Evolutionary conservation across 345 rosid species (phyloP).

Genomic region (Limnanthes douglasii): DNA sequence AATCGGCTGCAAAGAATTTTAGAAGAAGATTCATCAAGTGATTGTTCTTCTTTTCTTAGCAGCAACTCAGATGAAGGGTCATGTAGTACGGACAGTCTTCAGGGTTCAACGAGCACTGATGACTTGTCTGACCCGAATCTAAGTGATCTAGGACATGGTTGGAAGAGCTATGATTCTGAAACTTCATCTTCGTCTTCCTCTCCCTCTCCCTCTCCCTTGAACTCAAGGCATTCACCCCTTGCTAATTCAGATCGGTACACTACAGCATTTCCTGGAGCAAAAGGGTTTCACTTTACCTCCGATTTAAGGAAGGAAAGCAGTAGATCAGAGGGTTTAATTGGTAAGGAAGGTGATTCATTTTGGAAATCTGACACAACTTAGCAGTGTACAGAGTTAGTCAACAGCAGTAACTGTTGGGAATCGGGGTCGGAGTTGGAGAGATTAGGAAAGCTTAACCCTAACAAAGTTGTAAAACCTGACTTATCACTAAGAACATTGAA

Average conservation of each 20-base stretch:
- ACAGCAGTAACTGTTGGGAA: too few species aligned
- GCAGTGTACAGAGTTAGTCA: too few species aligned
- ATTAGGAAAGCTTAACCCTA: too few species aligned
- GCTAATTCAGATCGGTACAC: constrained; percentile 11
- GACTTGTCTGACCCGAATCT: constrained; percentile 60
- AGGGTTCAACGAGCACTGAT: constrained; percentile 48
- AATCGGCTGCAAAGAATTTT: constrained; percentile 42
- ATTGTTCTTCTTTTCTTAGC: constrained; percentile 67
- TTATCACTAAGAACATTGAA: too few species aligned
- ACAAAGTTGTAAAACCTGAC: too few species aligned
- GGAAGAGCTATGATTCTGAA: constrained; percentile 42
- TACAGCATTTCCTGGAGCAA: constrained; percentile 14
- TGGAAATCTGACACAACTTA: too few species aligned
- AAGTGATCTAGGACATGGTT: constrained; percentile 35
- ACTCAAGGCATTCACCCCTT: constrained; percentile 23
- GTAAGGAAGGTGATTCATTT: too few species aligned
- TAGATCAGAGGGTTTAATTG: too few species aligned
- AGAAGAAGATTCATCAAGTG: constrained; percentile 81
- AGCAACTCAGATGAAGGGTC: constrained; percentile 84
- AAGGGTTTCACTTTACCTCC: too few species aligned
- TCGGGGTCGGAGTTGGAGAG: too few species aligned
- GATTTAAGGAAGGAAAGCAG: too few species aligned
- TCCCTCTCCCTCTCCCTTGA: constrained; percentile 42
- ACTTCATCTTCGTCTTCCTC: constrained; percentile 37
- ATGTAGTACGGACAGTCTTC: constrained; percentile 72